A percentile compares a stretch with the other conserved stretches of the same genome.
phyloP scores from a whole-genome alignment of 179 eudicot genomes.

The Dionaea muscipula region DNA sequence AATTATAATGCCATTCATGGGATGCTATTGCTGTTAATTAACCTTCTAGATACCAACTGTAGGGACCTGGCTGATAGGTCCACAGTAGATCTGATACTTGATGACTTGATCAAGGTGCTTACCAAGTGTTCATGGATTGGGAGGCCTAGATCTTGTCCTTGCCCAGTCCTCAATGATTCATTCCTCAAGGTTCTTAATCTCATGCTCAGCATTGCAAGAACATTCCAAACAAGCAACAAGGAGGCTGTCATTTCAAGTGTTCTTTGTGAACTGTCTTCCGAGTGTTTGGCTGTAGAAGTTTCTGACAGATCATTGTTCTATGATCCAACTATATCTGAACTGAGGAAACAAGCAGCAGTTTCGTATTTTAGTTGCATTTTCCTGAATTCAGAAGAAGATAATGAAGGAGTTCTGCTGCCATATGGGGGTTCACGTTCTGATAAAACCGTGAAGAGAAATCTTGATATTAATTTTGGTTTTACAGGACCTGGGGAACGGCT shows the following conservation, averaged over 20 bases:
- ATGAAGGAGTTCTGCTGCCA: constrained; percentile 30
- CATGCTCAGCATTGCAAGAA: constrained; percentile 65
- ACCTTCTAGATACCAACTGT: constrained; percentile 74
- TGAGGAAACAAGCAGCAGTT: constrained; percentile 70
- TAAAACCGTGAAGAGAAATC: constrained; percentile 12
- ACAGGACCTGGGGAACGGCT: constrained; percentile 34
- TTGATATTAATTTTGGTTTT: constrained; percentile 21
- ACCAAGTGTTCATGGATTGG: constrained; percentile 65
- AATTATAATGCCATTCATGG: constrained; percentile 84
- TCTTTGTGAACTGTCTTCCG: constrained; percentile 51
- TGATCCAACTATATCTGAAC: constrained; percentile 70
- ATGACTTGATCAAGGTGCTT: constrained; percentile 48
- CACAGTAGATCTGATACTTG: constrained; percentile 45
- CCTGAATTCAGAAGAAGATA: constrained; percentile 32
- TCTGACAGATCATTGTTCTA: constrained; percentile 23
- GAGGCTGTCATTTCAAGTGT: constrained; percentile 31
- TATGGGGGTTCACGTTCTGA: constrained; percentile 10
- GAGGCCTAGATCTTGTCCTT: constrained; percentile 46
- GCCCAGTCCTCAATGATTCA: constrained; percentile 54
- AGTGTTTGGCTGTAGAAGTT: constrained; percentile 44
- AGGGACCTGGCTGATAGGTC: constrained; percentile 51
- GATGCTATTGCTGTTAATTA: constrained; percentile 55
- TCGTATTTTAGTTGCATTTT: constrained; percentile 64
- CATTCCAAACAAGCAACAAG: constrained; percentile 31
- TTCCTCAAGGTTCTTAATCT: constrained; percentile 61